Evolutionary conservation across 768 basidiomycete species (phyloP).

Genomic region (Mycena sanguinolenta): DNA sequence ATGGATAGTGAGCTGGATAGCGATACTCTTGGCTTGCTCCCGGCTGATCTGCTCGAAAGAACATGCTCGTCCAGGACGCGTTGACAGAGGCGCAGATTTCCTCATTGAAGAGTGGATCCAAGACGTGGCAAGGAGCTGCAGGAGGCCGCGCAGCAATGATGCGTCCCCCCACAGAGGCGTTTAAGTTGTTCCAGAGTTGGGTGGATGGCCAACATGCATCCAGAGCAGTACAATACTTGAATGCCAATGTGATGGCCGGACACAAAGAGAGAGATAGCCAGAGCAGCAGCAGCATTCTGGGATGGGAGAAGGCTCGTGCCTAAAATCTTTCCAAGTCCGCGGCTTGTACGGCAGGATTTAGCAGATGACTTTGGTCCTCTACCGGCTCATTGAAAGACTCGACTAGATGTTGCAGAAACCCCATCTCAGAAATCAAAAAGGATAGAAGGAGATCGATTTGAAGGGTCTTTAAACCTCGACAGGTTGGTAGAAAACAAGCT

Average conservation of each 20-base stretch:
- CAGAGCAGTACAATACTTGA: constrained; percentile 17
- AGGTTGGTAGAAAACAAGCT: no score
- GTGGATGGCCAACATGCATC: constrained; percentile 27
- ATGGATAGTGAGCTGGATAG: not conserved
- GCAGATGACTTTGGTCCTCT: no score
- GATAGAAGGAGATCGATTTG: no score
- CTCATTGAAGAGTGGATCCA: constrained; percentile 20
- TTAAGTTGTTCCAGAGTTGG: constrained; percentile 13
- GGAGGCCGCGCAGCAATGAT: constrained; percentile 21
- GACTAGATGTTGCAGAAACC: no score
- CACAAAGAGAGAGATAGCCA: not conserved
- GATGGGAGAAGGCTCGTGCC: not conserved
- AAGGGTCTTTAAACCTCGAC: no score
- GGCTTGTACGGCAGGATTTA: no score
- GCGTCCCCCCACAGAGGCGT: constrained; percentile 19
- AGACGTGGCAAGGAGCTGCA: constrained; percentile 22
- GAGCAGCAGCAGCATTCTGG: not conserved
- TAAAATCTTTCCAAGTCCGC: no score
- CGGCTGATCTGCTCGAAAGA: constrained; percentile 24
- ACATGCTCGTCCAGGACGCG: constrained; percentile 21
- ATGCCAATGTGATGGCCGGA: constrained; percentile 1
- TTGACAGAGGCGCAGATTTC: constrained; percentile 20
- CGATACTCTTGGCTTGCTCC: constrained; percentile 22
- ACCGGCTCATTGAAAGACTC: no score
- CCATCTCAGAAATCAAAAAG: no score